Base-by-base conservation (phyloP, 768 basidiomycete species). In the Boletus pseudopeckii region DNA sequence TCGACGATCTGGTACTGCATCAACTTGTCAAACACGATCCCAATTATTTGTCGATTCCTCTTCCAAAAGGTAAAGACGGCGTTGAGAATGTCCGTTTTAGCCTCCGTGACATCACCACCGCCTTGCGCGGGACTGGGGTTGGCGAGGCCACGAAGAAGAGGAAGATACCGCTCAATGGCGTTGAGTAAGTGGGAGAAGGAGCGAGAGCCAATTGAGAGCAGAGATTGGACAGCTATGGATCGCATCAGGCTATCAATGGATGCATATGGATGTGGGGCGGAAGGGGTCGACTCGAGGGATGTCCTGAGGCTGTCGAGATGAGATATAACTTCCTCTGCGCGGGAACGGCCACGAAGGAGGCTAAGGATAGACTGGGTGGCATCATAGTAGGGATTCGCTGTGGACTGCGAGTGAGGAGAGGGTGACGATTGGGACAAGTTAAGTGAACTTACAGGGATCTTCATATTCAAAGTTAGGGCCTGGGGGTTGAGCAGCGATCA, bases 1-100 rank as follows among this genome's bases (percentile, higher is more conserved):
- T 98, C 94, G 38, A 98, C 88, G 52, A 98, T 90, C 67, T 97
- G 94, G 72, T 99, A 99, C 67, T 98, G 96, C 84, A 98, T 90
- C 50, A 98, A 75, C 74, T 99, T 99, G 77, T 98, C 97, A 57
- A 96, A 87, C 8, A 98, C 93, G 65, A 99, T 94, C 15, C 80
- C 79, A 44, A 94, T 77, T 84, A 94, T 92, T 62, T 98, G 94
- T 30, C 81, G 76, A 64, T 89, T 92, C 61, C 84, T 71, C 58
- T 79, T 79, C 95, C 95, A 99, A 73, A 95, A 98, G 5, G 76
- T 69, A 0, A 83, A 82, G 0, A 87, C 82, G 3, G 85, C 80
- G 14, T 77, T 76, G 14, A 98, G 78, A 56, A 98, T 81, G 59
- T 90, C 81, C 37, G 74, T 76, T 66, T 88, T 82, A 56, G 86